Evolutionary conservation across 768 basidiomycete genomes (phyloP).

Genomic region (Pleurotus ostreatus): DNA sequence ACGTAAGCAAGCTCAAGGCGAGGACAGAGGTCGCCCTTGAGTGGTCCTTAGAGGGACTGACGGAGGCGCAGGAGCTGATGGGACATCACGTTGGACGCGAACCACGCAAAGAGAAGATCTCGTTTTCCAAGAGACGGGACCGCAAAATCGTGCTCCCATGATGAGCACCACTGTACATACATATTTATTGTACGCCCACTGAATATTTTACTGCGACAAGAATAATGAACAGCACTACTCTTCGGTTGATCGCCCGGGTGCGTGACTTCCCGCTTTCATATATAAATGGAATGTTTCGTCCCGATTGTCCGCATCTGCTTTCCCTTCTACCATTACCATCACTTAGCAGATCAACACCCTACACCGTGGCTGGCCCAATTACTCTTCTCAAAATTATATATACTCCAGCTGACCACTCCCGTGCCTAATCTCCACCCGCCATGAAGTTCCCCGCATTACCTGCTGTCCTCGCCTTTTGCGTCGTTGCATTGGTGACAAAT

Average conservation of each 20-base stretch:
- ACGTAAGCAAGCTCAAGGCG: conserved; percentile 50
- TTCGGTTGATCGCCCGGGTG: too few species aligned
- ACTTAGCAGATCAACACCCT: background rate
- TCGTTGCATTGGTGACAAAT: background rate
- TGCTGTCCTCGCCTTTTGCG: background rate
- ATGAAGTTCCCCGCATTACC: background rate
- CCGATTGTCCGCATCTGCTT: background rate
- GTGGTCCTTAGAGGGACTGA: conserved; percentile 47
- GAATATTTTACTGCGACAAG: too few species aligned
- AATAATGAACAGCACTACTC: too few species aligned
- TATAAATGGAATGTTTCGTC: too few species aligned
- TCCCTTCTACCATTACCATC: background rate
- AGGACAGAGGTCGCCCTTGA: conserved; percentile 68
- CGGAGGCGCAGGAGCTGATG: conserved; percentile 11
- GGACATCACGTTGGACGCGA: background rate
- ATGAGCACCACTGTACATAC: too few species aligned
- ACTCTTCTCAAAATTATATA: background rate
- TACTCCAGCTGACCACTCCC: background rate
- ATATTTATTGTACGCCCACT: too few species aligned
- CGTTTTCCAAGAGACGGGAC: too few species aligned
- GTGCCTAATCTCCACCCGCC: background rate
- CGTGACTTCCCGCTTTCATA: too few species aligned
- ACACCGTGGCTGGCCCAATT: background rate
- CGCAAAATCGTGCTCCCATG: too few species aligned
- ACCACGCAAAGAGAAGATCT: background rate